Conservation (phyloP, 805 yeast genomes). For the Metschnikowia koreensis region DNA sequence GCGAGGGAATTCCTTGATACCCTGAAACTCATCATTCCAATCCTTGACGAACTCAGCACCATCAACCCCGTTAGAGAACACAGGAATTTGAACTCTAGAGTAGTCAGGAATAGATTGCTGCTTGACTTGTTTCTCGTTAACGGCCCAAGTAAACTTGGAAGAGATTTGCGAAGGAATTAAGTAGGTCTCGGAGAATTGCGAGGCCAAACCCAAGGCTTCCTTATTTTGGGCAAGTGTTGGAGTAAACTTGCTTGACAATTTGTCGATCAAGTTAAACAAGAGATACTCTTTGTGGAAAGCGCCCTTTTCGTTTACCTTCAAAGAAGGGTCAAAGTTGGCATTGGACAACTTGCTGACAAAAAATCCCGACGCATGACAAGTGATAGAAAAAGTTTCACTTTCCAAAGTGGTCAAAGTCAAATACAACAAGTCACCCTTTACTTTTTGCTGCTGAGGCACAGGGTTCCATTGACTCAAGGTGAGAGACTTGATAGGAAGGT, state of each 20-base stretch:
- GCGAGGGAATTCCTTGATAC: conserved; percentile 68
- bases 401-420: conserved; percentile 75
- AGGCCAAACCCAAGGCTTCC: conserved; percentile 36
- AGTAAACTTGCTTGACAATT: conserved; percentile 63
- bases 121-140: conserved; percentile 24
- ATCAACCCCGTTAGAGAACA: conserved; percentile 54
- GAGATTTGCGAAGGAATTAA: conserved; percentile 59
- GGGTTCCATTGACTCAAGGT: conserved; percentile 83
- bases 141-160: conserved; percentile 78
- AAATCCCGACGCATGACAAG: conserved; percentile 79
- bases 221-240: conserved; percentile 53
- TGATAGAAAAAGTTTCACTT: conserved; percentile 73
- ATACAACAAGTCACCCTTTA: conserved; percentile 78
- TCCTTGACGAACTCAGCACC: conserved; percentile 63
- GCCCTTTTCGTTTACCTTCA: conserved; percentile 41
- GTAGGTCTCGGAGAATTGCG: conserved; percentile 52
- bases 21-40: conserved; percentile 90
- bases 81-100: conserved; percentile 57
- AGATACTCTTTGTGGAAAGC: conserved; percentile 42
- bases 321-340: conserved; percentile 66
- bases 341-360: conserved; percentile 69
- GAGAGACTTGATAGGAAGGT: conserved; percentile 55
- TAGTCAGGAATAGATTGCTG: conserved; percentile 47
- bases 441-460: conserved; percentile 59
- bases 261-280: conserved; percentile 57